Percentiles rank a stretch among this genome's conserved stretches.
Conservation (phyloP, 164 flowering plant genomes). For the Piper longum region DNA sequence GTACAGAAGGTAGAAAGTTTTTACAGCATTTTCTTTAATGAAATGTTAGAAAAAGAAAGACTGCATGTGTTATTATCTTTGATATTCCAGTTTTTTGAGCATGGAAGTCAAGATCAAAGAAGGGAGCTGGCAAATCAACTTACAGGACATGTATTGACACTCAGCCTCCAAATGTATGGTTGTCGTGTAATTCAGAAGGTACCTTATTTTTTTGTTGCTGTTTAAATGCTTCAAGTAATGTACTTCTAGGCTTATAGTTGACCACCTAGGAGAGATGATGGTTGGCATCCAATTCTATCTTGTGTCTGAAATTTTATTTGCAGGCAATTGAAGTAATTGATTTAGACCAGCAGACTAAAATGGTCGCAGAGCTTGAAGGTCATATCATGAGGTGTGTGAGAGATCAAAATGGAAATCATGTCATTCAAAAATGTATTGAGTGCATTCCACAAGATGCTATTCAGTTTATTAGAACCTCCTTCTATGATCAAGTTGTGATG, state of each 20-base stretch:
- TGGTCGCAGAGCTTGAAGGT: slow-evolving; percentile 84
- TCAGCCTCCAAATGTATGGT: slow-evolving; percentile 94
- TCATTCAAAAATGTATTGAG: slow-evolving; percentile 89
- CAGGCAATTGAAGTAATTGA: slow-evolving; percentile 94
- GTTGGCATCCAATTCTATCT: background rate
- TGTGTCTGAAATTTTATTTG: slow-evolving; percentile 6
- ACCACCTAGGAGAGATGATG: too few species aligned
- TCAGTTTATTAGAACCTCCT: slow-evolving; percentile 66
- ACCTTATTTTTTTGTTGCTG: slow-evolving; percentile 5
- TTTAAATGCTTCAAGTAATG: background rate
- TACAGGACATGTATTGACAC: slow-evolving; percentile 72
- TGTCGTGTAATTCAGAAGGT: slow-evolving; percentile 96
- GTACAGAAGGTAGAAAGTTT: slow-evolving; percentile 64
- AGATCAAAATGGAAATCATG: slow-evolving; percentile 98
- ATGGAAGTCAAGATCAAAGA: slow-evolving; percentile 68
- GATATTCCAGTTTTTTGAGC: slow-evolving; percentile 66
- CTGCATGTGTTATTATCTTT: background rate
- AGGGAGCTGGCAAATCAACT: slow-evolving; percentile 63
- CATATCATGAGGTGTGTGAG: slow-evolving; percentile 82
- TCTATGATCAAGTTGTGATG: slow-evolving; percentile 69
- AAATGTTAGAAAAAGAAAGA: background rate
- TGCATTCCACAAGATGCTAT: slow-evolving; percentile 76
- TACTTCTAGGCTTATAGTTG: background rate
- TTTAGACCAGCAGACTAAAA: slow-evolving; percentile 49
- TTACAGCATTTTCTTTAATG: background rate